phyloP scores from a whole-genome alignment of 495 filamentous ascomycete genomes.

The Hamigera avellanea region DNA sequence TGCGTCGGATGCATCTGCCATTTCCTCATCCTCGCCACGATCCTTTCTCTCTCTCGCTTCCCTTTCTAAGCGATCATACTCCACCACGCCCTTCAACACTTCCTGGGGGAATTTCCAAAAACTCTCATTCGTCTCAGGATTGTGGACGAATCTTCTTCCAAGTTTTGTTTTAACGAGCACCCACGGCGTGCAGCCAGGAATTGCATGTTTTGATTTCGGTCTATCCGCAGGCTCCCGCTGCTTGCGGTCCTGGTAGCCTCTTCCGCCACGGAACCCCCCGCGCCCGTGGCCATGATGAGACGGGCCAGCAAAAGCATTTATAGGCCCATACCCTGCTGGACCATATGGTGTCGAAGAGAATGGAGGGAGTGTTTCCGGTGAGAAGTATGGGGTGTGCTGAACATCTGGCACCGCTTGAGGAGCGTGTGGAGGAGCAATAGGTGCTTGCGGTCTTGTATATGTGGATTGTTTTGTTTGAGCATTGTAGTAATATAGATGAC shows the following conservation, averaged over 20 bases:
- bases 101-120: slow-evolving; percentile 87
- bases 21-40: slow-evolving; percentile 19
- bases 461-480: slow-evolving; percentile 77
- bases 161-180: slow-evolving; percentile 82
- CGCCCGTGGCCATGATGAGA: slow-evolving; percentile 17
- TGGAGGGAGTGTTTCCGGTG: slow-evolving; percentile 23
- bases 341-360: slow-evolving; percentile 34
- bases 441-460: slow-evolving; percentile 54
- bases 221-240: slow-evolving; percentile 58
- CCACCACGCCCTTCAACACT: slow-evolving; percentile 67
- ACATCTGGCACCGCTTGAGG: slow-evolving; percentile 10
- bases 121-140: slow-evolving; percentile 69
- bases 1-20: not conserved
- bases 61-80: slow-evolving; percentile 48
- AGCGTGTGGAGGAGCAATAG: slow-evolving; percentile 18
- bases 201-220: slow-evolving; percentile 65
- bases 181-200: slow-evolving; percentile 83
- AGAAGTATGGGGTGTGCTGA: slow-evolving; percentile 15
- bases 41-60: slow-evolving; percentile 35
- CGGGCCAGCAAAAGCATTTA: slow-evolving; percentile 5
- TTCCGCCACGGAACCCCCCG: slow-evolving; percentile 37
- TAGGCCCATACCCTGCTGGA: slow-evolving; percentile 14
- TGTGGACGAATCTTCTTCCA: slow-evolving; percentile 80
- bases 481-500: slow-evolving; percentile 86
- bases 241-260: slow-evolving; percentile 39